Percentiles rank a stretch among this genome's conserved stretches.
These are phyloP conservation scores for Cryphonectria nitschkei DNA, from an alignment of 2,329 filamentous ascomycete species.

Conservation along the genomic window DNA sequence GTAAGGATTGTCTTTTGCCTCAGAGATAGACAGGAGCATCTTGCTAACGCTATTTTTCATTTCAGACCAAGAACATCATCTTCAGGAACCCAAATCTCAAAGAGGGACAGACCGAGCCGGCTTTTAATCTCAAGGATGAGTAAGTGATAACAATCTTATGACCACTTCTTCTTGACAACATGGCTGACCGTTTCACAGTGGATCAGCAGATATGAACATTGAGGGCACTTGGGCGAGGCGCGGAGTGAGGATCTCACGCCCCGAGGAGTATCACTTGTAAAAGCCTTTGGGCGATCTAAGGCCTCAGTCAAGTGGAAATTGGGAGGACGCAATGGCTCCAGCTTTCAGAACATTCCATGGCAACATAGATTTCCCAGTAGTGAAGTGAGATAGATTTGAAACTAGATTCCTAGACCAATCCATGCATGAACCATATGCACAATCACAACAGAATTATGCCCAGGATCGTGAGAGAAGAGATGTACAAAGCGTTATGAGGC, in stretches of 20 bases:
- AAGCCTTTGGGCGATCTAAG: neutral
- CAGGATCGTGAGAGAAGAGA: neutral
- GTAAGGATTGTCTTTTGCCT: slow-evolving; percentile 28
- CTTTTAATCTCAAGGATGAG: slow-evolving; percentile 37
- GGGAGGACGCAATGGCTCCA: neutral
- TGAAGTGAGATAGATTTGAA: neutral
- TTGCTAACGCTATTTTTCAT: neutral
- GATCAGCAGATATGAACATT: slow-evolving; percentile 39
- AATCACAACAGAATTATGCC: neutral
- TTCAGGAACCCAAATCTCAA: slow-evolving; percentile 38
- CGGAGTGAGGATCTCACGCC: slow-evolving; percentile 34
- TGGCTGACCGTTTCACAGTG: slow-evolving; percentile 31
- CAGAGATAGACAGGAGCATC: neutral
- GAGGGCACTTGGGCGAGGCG: slow-evolving; percentile 37
- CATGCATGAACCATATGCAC: neutral
- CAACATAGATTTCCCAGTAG: neutral
- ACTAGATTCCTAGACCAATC: neutral
- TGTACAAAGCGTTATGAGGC: neutral
- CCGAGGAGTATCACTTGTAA: slow-evolving; percentile 38
- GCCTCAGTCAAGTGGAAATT: neutral
- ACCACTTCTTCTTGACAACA: neutral
- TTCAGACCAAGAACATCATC: slow-evolving; percentile 38
- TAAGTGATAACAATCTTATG: slow-evolving; percentile 31
- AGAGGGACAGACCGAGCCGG: slow-evolving; percentile 36
- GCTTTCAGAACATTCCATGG: neutral